Base-by-base conservation (phyloP, 2,329 filamentous ascomycete species). In the Apiospora sp. region DNA sequence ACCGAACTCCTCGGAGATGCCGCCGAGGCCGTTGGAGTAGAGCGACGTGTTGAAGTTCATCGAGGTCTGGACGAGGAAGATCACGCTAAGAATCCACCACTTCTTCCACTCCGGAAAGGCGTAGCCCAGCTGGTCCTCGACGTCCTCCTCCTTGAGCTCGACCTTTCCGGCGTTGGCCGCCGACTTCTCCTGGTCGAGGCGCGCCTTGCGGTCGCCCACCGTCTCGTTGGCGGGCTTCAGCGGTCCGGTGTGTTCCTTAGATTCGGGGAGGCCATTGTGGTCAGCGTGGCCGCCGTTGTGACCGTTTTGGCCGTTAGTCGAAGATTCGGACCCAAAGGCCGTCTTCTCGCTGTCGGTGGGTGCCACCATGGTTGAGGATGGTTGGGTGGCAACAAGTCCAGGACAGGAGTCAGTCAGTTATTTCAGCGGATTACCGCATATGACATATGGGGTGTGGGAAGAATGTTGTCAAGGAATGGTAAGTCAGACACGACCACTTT, bases 1-100 rank as follows among this genome's bases (percentile, higher is more conserved):
- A 67, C 83, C 76, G 75, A 93, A 96, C 74, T 94, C 87, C 27
- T 91, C 84, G 0, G 88, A 85, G 69, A 94, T 93, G 34, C 92
- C 92, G 1, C 80, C 79, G 41, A 93, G 84, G 67, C 89, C 92
- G 76, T 93, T 93, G 30, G 91, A 93, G 82, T 93, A 94, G 8
- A 94, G 86, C 70, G 90, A 92, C 4, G 92, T 93, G 83, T 94
- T 94, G 85, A 94, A 93, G 84, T 94, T 94, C 92, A 94, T 94
- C 4, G 92, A 93, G 1, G 91, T 89, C 79, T 94, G 92, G 5
- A 94, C 91, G 76, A 91, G 84, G 84, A 93, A 93, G 80, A 94
- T 92, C 79, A 93, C 87, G n/a, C 87, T 87, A 72, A 94, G 87
- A 77, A 94, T 92, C 78, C 85, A 89, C 92, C 92, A 94, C 83